These are phyloP conservation scores for Kwoniella sp. DNA, from an alignment of 768 basidiomycete species.

Conservation along the genomic window DNA sequence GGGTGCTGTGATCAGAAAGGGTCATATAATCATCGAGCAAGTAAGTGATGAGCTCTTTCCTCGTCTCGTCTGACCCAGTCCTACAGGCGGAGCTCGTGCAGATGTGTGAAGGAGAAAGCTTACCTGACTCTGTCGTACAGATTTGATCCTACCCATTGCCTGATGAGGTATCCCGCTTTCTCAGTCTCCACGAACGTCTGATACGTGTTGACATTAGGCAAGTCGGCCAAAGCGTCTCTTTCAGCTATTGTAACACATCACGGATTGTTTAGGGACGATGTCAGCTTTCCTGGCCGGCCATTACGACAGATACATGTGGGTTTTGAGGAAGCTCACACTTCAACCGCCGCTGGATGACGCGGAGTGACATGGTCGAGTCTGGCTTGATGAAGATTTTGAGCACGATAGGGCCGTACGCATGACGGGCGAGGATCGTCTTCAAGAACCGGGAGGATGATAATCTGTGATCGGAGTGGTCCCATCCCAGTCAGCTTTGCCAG, in stretches of 20 bases:
- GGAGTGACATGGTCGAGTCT: constrained; percentile 77
- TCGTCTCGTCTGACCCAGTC: neutral
- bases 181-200: constrained; percentile 91
- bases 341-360: constrained; percentile 72
- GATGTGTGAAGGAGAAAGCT: constrained; percentile 34
- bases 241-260: constrained; percentile 66
- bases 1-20: constrained; percentile 69
- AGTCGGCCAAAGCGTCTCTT: constrained; percentile 77
- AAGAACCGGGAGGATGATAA: constrained; percentile 72
- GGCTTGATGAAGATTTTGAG: constrained; percentile 96
- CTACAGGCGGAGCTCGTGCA: too few species aligned
- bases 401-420: constrained; percentile 78
- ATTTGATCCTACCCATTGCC: constrained; percentile 92
- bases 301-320: neutral
- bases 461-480: constrained; percentile 55
- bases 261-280: neutral
- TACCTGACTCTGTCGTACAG: constrained; percentile 97
- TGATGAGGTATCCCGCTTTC: constrained; percentile 88
- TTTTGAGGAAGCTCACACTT: constrained; percentile 61
- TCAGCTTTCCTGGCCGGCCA: constrained; percentile 5
- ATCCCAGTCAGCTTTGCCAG: neutral
- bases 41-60: constrained; percentile 14
- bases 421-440: constrained; percentile 86
- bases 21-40: neutral
- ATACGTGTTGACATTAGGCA: constrained; percentile 85